A percentile compares a stretch with the other conserved stretches of the same genome.
These are phyloP conservation scores for Trichoderma semiorbis DNA, from an alignment of 2,329 filamentous ascomycete genomes.

Conservation along the genomic window DNA sequence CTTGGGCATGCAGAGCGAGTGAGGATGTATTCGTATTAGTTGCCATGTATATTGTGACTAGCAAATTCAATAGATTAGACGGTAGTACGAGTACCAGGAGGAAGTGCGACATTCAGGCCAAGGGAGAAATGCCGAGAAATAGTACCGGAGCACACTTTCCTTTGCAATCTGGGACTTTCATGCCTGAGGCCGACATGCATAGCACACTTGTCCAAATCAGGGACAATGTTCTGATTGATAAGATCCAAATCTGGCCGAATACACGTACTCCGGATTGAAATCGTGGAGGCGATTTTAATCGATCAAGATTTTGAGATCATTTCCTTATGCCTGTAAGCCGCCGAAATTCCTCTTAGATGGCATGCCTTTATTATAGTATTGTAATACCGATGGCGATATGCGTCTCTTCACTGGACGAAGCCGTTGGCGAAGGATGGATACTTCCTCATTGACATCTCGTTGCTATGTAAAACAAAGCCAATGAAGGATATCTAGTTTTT, in stretches of 20 bases:
- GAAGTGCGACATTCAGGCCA: background rate
- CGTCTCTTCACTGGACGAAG: background rate
- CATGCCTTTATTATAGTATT: background rate
- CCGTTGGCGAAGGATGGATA: background rate
- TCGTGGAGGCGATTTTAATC: background rate
- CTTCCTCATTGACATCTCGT: background rate
- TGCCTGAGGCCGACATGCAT: background rate
- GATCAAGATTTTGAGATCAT: background rate
- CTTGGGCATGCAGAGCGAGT: background rate
- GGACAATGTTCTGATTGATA: background rate
- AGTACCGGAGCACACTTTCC: background rate
- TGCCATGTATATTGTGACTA: background rate
- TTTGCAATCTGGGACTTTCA: background rate
- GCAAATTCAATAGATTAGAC: background rate
- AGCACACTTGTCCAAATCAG: background rate
- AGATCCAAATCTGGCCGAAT: background rate
- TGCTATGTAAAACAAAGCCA: background rate
- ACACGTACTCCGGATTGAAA: background rate
- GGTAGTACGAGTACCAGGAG: background rate
- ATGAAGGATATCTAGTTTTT: background rate
- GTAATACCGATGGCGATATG: background rate
- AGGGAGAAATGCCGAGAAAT: background rate
- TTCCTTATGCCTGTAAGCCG: background rate
- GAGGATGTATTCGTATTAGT: background rate
- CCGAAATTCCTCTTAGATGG: background rate